Base-by-base conservation (phyloP, 768 basidiomycete species). In the Xanthoconium stramineum region DNA sequence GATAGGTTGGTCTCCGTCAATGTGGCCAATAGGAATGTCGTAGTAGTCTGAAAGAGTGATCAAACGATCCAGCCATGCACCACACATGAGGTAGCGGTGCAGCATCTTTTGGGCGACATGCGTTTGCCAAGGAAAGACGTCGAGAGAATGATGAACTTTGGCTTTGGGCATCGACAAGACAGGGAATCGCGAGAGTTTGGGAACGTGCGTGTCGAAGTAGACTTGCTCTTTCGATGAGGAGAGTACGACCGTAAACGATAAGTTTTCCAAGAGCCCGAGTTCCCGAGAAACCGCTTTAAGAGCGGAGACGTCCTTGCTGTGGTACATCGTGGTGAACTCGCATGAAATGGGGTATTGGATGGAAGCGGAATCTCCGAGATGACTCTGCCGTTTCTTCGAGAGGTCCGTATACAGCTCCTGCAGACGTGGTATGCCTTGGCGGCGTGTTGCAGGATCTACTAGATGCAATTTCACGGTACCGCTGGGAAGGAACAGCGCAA, bases 11-110 rank as follows among this genome's bases (percentile, higher is more conserved):
- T 99, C 97, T 5, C 89, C 86, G 40, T 94, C 92, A 38, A 98
- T 80, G 67, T 99, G 94, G 17, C 96, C 94, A 14, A 95, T 76
- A 1, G 97, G 96, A 6, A 98, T 80, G 69, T 98, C 92, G 66
- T 93, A 95, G 65, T 97, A 95, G 60, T 89, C 83, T 0, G 96
- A 89, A 37, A 94, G 81, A 6, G 88, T 81, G 4, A 91, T 78
- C 61, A 87, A 80, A 24, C 88, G 81, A 63, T 91, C 86, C 40
- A 98, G 72, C 91, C 92, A 96, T 3, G 74, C 61, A 1, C 92
- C 90, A 39, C 92, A 72, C 36, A 78, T 77, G 20, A 98, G 76
- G 67, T 94, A 98, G 36, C 94, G 88, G 24, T 75, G 80, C 52
- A 97, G 70, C 86, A 98, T 89, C 69, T 90, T 91, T 60, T 85